Evolutionary conservation across 257 asterid genomes (phyloP).

Genomic region (Ajuga chamaepitys): DNA sequence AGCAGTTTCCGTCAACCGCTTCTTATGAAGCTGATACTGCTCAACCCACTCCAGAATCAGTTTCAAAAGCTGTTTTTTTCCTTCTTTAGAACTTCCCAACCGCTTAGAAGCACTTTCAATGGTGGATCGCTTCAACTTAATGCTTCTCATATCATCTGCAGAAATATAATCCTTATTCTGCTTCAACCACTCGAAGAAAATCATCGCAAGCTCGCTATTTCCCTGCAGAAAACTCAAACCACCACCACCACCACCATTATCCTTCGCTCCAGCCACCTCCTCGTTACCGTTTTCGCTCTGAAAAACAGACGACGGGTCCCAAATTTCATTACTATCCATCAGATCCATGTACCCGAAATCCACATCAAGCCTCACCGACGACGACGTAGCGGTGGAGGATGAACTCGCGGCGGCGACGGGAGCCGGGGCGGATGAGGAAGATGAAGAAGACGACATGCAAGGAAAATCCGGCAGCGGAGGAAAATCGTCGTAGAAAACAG

Average conservation of each 20-base stretch:
- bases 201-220: constrained; percentile 50
- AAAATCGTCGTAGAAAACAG: constrained; percentile 53
- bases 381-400: constrained; percentile 34
- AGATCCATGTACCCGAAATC: constrained; percentile 70
- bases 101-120: constrained; percentile 70
- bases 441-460: constrained; percentile 93
- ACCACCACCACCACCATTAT: not conserved
- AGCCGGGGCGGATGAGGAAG: constrained; percentile 56
- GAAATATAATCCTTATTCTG: constrained; percentile 66
- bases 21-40: constrained; percentile 60
- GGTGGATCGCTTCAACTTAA: constrained; percentile 74
- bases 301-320: constrained; percentile 68
- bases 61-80: constrained; percentile 61
- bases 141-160: constrained; percentile 77
- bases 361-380: constrained; percentile 33
- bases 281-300: constrained; percentile 32
- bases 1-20: constrained; percentile 20
- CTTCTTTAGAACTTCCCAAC: constrained; percentile 58
- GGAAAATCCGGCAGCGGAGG: constrained; percentile 72
- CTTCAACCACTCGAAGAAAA: constrained; percentile 84
- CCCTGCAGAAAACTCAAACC: constrained; percentile 44
- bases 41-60: constrained; percentile 89
- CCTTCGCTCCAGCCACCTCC: not conserved
- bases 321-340: constrained; percentile 47
- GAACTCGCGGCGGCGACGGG: constrained; percentile 27